Conservation (phyloP, 1,284 basidiomycete species). For the Leccinum subatratum region DNA sequence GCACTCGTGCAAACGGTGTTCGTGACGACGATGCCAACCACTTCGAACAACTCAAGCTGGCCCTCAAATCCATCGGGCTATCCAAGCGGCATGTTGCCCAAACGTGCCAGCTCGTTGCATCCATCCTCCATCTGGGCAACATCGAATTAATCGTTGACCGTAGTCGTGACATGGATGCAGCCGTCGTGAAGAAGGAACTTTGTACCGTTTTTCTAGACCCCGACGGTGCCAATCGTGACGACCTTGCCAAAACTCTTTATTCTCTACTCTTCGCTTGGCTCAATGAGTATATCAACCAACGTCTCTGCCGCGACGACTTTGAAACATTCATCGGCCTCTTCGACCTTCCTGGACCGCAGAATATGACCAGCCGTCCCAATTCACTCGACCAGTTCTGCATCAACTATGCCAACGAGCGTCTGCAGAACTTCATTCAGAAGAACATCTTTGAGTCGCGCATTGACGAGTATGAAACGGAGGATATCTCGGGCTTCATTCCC, state of each 20-base stretch:
- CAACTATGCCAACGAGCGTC: constrained; percentile 91
- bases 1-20: constrained; percentile 41
- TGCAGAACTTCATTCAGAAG: constrained; percentile 82
- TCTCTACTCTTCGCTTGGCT: constrained; percentile 95
- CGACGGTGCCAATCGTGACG: constrained; percentile 92
- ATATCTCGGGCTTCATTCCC: constrained; percentile 69
- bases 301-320: constrained; percentile 88
- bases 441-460: constrained; percentile 75
- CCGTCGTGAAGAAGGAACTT: constrained; percentile 87
- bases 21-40: constrained; percentile 72
- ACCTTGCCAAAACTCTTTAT: constrained; percentile 90
- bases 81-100: constrained; percentile 92
- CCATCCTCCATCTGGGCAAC: constrained; percentile 95
- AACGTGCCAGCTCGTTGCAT: constrained; percentile 89
- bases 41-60: constrained; percentile 90
- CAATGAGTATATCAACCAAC: constrained; percentile 94
- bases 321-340: constrained; percentile 91
- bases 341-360: constrained; percentile 92
- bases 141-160: constrained; percentile 89
- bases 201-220: constrained; percentile 95
- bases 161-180: constrained; percentile 79
- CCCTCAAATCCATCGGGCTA: constrained; percentile 88
- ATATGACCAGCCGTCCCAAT: constrained; percentile 78
- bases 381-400: constrained; percentile 95
- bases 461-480: constrained; percentile 81